These are phyloP conservation scores for Dovyalis caffra DNA, from an alignment of 345 rosid species.

Conservation along the genomic window DNA sequence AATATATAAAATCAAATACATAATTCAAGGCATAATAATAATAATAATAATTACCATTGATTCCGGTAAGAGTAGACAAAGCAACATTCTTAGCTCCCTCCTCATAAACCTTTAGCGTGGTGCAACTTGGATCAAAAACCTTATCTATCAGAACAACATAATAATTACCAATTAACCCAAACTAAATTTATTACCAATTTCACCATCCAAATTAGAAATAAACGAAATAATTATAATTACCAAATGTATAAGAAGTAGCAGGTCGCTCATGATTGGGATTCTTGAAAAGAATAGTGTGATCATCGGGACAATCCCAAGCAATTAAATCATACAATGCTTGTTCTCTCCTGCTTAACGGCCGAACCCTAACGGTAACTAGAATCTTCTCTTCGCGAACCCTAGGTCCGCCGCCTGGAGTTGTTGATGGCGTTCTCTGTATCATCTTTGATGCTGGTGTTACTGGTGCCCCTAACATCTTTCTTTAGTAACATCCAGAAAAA, in stretches of 20 bases:
- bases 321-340: conserved; percentile 85
- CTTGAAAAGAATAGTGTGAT: conserved; percentile 52
- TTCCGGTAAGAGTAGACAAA: conserved; percentile 81
- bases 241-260: conserved; percentile 47
- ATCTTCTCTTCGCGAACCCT: conserved; percentile 80
- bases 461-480: conserved; percentile 56
- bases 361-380: conserved; percentile 73
- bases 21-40: neutral
- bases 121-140: conserved; percentile 66
- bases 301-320: conserved; percentile 89
- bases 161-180: neutral
- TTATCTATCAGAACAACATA: conserved; percentile 49
- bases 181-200: neutral
- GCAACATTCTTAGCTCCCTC: conserved; percentile 94
- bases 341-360: conserved; percentile 82
- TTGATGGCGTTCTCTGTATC: conserved; percentile 17
- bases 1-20: neutral
- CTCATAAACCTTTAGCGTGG: conserved; percentile 73
- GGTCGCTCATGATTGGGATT: conserved; percentile 65
- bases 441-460: conserved; percentile 52
- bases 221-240: conserved; percentile 30
- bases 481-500: conserved; percentile 16
- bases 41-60: conserved; percentile 52
- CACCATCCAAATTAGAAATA: neutral
- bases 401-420: conserved; percentile 61